phyloP scores from a whole-genome alignment of 352 stramenopile species.

The Globisporangium parvum region DNA sequence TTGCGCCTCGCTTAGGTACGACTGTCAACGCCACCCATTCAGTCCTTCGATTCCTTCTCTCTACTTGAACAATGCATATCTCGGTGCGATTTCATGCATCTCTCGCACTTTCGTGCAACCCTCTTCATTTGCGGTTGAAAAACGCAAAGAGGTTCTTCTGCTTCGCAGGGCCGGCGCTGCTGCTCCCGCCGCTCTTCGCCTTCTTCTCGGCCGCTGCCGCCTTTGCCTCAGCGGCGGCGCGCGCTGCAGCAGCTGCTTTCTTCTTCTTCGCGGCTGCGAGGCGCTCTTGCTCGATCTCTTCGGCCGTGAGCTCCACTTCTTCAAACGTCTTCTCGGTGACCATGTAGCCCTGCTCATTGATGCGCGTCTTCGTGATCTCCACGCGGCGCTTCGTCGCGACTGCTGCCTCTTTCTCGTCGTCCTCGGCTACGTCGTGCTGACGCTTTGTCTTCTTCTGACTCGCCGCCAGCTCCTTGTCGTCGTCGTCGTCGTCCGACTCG shows the following conservation, averaged over 20 bases:
- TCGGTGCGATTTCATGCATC: neutral
- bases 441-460: too few relatives aligned
- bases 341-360: slow-evolving; percentile 84
- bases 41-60: neutral
- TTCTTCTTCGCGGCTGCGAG: slow-evolving; percentile 46
- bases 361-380: slow-evolving; percentile 61
- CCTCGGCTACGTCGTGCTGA: neutral
- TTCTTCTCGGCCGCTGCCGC: slow-evolving; percentile 44
- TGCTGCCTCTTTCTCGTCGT: slow-evolving; percentile 9
- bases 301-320: slow-evolving; percentile 54
- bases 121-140: slow-evolving; percentile 32
- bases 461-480: too few relatives aligned
- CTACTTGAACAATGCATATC: neutral
- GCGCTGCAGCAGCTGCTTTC: slow-evolving; percentile 33
- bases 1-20: neutral
- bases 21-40: neutral
- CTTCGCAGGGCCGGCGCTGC: slow-evolving; percentile 34
- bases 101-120: neutral
- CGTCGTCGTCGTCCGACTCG: slow-evolving; percentile 8
- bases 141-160: slow-evolving; percentile 70
- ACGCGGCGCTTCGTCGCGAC: slow-evolving; percentile 45
- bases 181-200: neutral
- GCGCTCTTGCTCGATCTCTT: slow-evolving; percentile 49
- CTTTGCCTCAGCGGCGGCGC: slow-evolving; percentile 37
- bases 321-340: slow-evolving; percentile 74